A percentile compares a stretch with the other conserved stretches of the same genome.
Evolutionary conservation across 352 stramenopile species (phyloP).

Genomic region (Aphanomyces invadans): DNA sequence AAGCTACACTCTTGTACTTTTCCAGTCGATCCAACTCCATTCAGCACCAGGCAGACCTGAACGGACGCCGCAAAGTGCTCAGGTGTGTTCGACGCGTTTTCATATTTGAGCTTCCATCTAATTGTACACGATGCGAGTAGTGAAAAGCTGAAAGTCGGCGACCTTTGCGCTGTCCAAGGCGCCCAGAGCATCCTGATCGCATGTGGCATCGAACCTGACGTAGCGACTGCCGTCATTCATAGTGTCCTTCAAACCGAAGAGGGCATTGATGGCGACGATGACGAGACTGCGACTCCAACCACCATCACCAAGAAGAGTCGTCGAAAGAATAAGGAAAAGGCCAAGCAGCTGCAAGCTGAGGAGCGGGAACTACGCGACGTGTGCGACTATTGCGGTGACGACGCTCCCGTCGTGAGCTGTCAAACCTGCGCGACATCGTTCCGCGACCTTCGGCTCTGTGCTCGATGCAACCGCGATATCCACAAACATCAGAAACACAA

Average conservation of each 20-base stretch:
- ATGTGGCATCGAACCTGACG: constrained; percentile 44
- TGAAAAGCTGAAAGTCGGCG: constrained; percentile 73
- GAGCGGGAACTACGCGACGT: constrained; percentile 19
- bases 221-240: constrained; percentile 52
- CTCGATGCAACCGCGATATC: constrained; percentile 61
- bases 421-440: constrained; percentile 46
- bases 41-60: constrained; percentile 55
- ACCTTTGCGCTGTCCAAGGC: constrained; percentile 51
- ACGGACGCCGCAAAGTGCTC: constrained; percentile 54
- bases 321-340: constrained; percentile 49
- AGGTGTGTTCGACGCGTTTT: too few species aligned
- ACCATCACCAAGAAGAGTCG: constrained; percentile 36
- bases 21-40: constrained; percentile 72
- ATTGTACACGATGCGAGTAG: constrained; percentile 26
- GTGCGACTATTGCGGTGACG: constrained; percentile 67
- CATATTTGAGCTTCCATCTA: too few species aligned
- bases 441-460: constrained; percentile 58
- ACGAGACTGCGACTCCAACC: constrained; percentile 21
- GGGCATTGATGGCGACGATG: constrained; percentile 33
- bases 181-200: constrained; percentile 60
- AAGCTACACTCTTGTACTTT: constrained; percentile 63
- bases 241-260: constrained; percentile 41
- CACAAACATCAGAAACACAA: constrained; percentile 57
- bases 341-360: constrained; percentile 26
- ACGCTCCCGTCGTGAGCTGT: constrained; percentile 52